Base-by-base conservation (phyloP, 805 yeast genomes). In the Saccharomycopsis javanensis region DNA sequence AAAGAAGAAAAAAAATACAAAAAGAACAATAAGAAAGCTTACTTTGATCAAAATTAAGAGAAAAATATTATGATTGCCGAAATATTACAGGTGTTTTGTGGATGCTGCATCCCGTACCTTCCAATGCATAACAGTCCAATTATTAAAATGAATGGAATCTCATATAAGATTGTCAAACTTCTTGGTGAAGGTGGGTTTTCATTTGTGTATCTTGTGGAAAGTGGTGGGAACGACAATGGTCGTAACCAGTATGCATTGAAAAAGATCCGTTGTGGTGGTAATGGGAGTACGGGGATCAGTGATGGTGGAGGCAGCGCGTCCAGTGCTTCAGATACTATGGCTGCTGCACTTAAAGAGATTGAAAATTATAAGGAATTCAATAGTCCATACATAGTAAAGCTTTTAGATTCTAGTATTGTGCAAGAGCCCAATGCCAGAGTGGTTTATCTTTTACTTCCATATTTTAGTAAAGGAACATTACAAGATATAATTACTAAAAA, bases 121-220 rank as follows among this genome's bases (percentile, higher is more conserved):
- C 61, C 63, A 4, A 11, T 58, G 34, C 30, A 37, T 10, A 55
- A 50, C 30, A 46, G 18, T 15, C 57, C 59, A 7, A 53, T 54
- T 7, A 71, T 90, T 10, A 65, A 74, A 16, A 79, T 91, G 61
- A 86, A 86, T 67, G 79, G 80, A 56, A 75, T 79, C 37, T 73
- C 74, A 52, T 87, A 85, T 71, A 75, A 74, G 64, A 84, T 91
- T 16, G 71, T 82, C 55, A 77, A 81, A 59, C 75, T 91, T n/a
- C 72, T 91, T 5, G 96, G 96, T 8, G 97, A 90, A 71, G 96
- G 96, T 2, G 95, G 94, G 13, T 86, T 86, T 66, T 84, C 96
- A 0, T 89, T 86, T 64, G 96, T 88, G 7, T 91, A 91, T 66
- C 72, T 89, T 23, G 96, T 90, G 3, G 75, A 81, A 61, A 72